Conservation (phyloP, 768 basidiomycete species). For the Brasilioporus rufonigricans region DNA sequence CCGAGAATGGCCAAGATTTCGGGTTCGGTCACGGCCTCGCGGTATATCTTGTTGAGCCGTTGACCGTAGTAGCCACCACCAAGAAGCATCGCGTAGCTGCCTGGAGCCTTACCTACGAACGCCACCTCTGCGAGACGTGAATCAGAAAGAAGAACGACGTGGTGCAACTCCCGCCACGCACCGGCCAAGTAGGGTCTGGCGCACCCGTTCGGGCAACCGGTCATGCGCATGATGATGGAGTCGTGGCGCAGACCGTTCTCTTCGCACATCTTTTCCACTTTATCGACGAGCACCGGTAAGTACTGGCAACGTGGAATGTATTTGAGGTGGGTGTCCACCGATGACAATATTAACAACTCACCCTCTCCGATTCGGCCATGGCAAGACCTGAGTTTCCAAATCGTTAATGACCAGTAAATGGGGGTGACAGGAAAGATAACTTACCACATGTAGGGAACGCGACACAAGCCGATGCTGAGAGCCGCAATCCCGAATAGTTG, state of each 20-base stretch:
- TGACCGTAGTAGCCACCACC: constrained; percentile 96
- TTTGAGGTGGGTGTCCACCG: constrained; percentile 29
- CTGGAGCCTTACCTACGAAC: constrained; percentile 94
- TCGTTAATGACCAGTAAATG: not conserved
- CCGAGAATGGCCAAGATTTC: constrained; percentile 86
- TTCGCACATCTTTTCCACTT: constrained; percentile 94
- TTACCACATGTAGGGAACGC: constrained; percentile 92
- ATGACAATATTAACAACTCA: constrained; percentile 30
- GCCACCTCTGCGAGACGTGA: constrained; percentile 67
- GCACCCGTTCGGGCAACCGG: constrained; percentile 93
- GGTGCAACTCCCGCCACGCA: constrained; percentile 28
- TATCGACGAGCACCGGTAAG: constrained; percentile 87
- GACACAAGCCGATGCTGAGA: constrained; percentile 95
- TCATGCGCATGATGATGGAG: constrained; percentile 98
- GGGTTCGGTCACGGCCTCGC: constrained; percentile 86
- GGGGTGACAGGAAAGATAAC: constrained; percentile 4
- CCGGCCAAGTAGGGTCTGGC: constrained; percentile 91
- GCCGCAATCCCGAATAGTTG: constrained; percentile 69
- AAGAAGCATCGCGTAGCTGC: constrained; percentile 89
- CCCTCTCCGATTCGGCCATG: constrained; percentile 76
- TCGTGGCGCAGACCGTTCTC: constrained; percentile 92
- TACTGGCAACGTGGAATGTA: constrained; percentile 55
- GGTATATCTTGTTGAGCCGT: constrained; percentile 93
- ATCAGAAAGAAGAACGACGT: not conserved
- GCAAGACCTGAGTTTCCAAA: constrained; percentile 47